Conservation (phyloP, 768 basidiomycete genomes). For the Trametes elegans region DNA sequence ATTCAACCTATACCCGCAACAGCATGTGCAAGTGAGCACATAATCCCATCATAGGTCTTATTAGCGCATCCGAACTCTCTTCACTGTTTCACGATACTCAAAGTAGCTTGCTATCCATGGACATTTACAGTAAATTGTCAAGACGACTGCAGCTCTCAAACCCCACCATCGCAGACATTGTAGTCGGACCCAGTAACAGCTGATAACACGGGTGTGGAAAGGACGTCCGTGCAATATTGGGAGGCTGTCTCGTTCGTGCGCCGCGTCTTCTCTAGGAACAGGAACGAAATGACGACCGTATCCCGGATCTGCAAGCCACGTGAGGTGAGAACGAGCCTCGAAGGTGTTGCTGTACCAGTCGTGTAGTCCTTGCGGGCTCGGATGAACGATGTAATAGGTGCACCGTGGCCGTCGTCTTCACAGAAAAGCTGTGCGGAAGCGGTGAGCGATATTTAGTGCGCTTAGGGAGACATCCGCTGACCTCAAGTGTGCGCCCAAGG, state of each 20-base stretch:
- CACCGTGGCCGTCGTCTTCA: slow-evolving; percentile 31
- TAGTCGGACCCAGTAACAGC: slow-evolving; percentile 3
- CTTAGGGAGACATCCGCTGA: slow-evolving; percentile 21
- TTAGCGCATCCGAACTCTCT: too few species aligned
- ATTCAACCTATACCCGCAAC: too few species aligned
- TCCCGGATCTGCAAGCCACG: slow-evolving; percentile 38
- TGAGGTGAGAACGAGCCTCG: slow-evolving; percentile 32
- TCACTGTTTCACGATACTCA: too few species aligned
- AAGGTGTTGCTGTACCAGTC: slow-evolving; percentile 28
- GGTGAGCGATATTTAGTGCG: too few species aligned
- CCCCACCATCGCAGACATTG: slow-evolving; percentile 5
- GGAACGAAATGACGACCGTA: slow-evolving; percentile 39
- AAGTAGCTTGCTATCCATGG: too few species aligned
- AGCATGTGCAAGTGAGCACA: too few species aligned
- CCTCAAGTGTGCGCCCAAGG: slow-evolving; percentile 37
- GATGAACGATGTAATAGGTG: slow-evolving; percentile 37
- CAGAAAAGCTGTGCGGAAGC: slow-evolving; percentile 32
- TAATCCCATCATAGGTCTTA: too few species aligned
- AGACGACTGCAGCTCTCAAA: too few species aligned
- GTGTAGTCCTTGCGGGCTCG: slow-evolving; percentile 30
- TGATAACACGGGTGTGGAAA: slow-evolving; percentile 3
- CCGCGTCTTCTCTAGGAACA: slow-evolving; percentile 41
- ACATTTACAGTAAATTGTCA: too few species aligned
- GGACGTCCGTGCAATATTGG: slow-evolving; percentile 20
- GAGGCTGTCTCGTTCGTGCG: slow-evolving; percentile 32